A percentile compares a stretch with the other conserved stretches of the same genome.
Conservation (phyloP, 164 flowering plant species). For the Berberis vulgaris region DNA sequence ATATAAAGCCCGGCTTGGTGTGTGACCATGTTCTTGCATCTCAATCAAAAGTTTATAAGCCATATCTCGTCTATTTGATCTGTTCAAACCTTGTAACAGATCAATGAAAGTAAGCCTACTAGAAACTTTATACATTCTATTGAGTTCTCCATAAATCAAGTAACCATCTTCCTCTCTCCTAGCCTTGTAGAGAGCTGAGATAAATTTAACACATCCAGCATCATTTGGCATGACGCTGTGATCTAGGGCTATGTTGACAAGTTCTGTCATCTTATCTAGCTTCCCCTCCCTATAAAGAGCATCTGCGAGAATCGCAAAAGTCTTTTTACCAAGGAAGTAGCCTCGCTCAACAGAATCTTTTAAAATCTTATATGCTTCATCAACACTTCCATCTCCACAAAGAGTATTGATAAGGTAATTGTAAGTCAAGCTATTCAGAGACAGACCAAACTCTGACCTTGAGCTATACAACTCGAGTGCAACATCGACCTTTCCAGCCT, state of each 20-base stretch:
- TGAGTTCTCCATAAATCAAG: not conserved
- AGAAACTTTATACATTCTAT: not conserved
- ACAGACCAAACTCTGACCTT: conserved; percentile 41
- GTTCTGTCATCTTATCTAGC: conserved; percentile 56
- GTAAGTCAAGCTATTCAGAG: conserved; percentile 45
- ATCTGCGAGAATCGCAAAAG: conserved; percentile 49
- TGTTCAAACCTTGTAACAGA: not conserved
- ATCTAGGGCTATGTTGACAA: conserved; percentile 34
- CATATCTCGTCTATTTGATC: not conserved
- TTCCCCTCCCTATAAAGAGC: conserved; percentile 51
- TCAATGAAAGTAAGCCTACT: not conserved
- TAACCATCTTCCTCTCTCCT: not conserved
- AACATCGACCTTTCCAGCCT: conserved; percentile 71
- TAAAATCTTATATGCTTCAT: conserved; percentile 51
- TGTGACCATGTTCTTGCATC: not conserved
- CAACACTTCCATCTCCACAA: conserved; percentile 1
- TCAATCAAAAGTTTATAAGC: not conserved
- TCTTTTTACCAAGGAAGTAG: conserved; percentile 43
- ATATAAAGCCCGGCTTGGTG: not conserved
- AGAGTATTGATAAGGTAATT: conserved; percentile 48
- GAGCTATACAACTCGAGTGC: conserved; percentile 54
- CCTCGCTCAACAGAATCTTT: conserved; percentile 44
- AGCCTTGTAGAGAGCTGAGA: conserved; percentile 13
- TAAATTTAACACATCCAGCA: conserved; percentile 31
- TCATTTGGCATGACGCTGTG: conserved; percentile 26